These are phyloP conservation scores for Phaeosphaeria sp. DNA, from an alignment of 2,329 filamentous ascomycete genomes.

Conservation along the genomic window DNA sequence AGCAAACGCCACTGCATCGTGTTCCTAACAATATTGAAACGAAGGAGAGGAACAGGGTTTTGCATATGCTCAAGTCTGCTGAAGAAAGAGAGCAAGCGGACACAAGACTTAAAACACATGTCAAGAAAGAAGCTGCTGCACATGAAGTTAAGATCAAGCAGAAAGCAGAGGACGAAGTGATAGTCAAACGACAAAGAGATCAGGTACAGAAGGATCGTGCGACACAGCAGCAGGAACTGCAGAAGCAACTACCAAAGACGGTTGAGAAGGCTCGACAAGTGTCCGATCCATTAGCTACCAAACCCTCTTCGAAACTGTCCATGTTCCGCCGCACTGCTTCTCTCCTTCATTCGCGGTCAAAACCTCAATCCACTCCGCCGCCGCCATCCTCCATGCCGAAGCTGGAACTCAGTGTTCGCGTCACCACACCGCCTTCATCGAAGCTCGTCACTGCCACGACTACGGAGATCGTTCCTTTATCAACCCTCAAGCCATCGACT, in stretches of 20 bases:
- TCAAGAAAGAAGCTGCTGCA: neutral
- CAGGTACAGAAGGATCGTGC: conserved; percentile 4
- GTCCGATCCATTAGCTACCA: conserved; percentile 4
- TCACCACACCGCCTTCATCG: conserved; percentile 11
- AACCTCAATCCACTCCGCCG: neutral
- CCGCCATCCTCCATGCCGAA: conserved; percentile 8
- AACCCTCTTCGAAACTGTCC: conserved; percentile 4
- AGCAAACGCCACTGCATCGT: conserved; percentile 20
- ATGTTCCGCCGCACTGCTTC: conserved; percentile 15
- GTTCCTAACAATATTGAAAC: conserved; percentile 18
- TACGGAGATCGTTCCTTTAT: neutral
- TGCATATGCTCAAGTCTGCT: conserved; percentile 24
- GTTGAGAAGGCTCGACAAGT: conserved; percentile 1
- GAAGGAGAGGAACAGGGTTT: conserved; percentile 27
- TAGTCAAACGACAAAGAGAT: neutral
- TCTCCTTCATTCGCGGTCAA: conserved; percentile 12
- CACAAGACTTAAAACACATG: conserved; percentile 8
- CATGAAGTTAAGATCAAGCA: conserved; percentile 12
- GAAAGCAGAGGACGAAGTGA: conserved; percentile 11
- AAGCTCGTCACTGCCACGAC: conserved; percentile 4
- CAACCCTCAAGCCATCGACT: neutral
- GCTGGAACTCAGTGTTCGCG: conserved; percentile 22
- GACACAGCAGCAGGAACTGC: conserved; percentile 3
- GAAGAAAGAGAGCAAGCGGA: conserved; percentile 20
- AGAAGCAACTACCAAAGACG: neutral